Base-by-base conservation (phyloP, 164 flowering plant genomes). In the Nymphaea thermarum region DNA sequence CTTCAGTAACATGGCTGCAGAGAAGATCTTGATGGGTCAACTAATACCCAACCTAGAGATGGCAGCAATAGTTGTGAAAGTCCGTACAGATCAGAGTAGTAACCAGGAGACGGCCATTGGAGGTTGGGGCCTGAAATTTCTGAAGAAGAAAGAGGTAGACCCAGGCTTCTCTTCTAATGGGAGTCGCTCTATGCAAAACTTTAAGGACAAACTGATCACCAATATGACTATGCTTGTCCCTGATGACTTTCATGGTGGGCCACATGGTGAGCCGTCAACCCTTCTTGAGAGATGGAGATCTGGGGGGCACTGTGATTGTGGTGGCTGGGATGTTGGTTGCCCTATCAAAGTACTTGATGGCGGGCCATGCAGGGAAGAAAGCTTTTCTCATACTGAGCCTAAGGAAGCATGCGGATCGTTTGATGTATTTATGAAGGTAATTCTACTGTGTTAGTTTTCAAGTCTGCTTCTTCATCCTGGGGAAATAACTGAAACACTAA, bases 291-390 rank as follows among this genome's bases (percentile, higher is more conserved):
- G 99, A 79, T 93, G 97, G 96, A 83, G 71, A 64, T 81, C 96
- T 57, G 94, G 87, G 57, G 98, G 98, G 44, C 72, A 60, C 16
- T 94, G 99, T 75, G 96, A 91, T 65, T 94, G 99, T 76, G 97
- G 96, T 64, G 99, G 99, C 43, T 94, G 99, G 99, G 97, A 94
- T 72, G 43, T 84, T 10, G 97, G 96, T 3, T 94, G 98, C 69
- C 92, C 93, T 41, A 78, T 94, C 44, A 87, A 83, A 5, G 63
- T 88, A 11, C 81, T 87, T 65, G 72, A 78, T 60, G 47, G 67
- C 43, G 67, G 66, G 72, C 65, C 84, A 45, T 70, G 59, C 68
- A 71, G 71, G 65, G 75, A 69, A 43, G 79, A 70, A 43, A 59
- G 42, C 43, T 67, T 66, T 4, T 60, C 65, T 16, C 70, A 64